These are phyloP conservation scores for Gremmenia infestans DNA, from an alignment of 2,329 filamentous ascomycete genomes.

Conservation along the genomic window DNA sequence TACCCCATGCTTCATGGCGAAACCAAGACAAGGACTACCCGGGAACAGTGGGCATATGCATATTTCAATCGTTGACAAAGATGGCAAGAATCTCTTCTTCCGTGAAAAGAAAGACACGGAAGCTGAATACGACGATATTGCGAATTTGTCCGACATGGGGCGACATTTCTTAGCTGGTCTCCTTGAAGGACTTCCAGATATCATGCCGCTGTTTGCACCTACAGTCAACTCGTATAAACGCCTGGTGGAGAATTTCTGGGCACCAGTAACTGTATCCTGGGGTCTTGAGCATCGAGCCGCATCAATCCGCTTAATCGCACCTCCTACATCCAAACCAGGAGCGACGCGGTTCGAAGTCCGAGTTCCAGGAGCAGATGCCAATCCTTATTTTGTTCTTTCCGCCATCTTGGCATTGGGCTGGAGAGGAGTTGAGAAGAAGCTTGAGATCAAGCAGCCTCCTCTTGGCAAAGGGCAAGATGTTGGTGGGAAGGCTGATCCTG, in stretches of 20 bases:
- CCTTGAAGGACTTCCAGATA: conserved; percentile 80
- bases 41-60: conserved; percentile 97
- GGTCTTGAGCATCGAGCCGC: conserved; percentile 92
- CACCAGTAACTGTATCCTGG: conserved; percentile 95
- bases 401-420: conserved; percentile 85
- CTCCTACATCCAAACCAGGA: conserved; percentile 76
- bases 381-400: conserved; percentile 80
- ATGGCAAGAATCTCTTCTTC: conserved; percentile 80
- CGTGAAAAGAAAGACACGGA: conserved; percentile 67
- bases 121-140: conserved; percentile 69
- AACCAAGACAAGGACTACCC: conserved; percentile 83
- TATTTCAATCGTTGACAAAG: conserved; percentile 74
- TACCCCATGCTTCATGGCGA: conserved; percentile 98
- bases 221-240: conserved; percentile 98
- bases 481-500: conserved; percentile 65
- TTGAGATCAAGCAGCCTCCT: conserved; percentile 76
- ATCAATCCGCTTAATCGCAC: conserved; percentile 82
- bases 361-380: conserved; percentile 90
- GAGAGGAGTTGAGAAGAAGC: conserved; percentile 87
- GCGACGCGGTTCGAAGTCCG: conserved; percentile 91
- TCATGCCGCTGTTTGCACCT: conserved; percentile 93
- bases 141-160: conserved; percentile 78
- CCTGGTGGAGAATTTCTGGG: conserved; percentile 98
- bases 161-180: conserved; percentile 90
- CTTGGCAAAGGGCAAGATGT: conserved; percentile 81